Evolutionary conservation across 2,329 filamentous ascomycete species (phyloP).

Genomic region (Aspergillus neotritici): DNA sequence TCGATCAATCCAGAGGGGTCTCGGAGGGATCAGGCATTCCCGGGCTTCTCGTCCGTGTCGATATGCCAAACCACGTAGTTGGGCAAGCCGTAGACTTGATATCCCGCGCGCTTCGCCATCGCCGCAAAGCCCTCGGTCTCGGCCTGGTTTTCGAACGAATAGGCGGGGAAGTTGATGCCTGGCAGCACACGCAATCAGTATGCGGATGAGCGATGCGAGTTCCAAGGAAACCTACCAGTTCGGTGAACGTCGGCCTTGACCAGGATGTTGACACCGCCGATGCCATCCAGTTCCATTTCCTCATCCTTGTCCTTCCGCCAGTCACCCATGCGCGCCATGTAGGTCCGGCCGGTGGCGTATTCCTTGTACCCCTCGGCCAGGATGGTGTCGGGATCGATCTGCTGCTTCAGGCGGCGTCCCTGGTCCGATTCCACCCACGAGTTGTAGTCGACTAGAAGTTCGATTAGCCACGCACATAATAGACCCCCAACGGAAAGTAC

Average conservation of each 20-base stretch:
- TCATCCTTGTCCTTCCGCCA: slow-evolving; percentile 88
- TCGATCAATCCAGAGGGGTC: neutral
- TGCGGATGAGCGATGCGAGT: slow-evolving; percentile 4
- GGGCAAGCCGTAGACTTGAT: slow-evolving; percentile 82
- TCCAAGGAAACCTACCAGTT: slow-evolving; percentile 58
- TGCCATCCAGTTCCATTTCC: slow-evolving; percentile 87
- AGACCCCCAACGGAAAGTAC: slow-evolving; percentile 29
- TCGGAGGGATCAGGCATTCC: slow-evolving; percentile 49
- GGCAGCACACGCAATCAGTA: neutral
- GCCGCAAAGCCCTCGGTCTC: slow-evolving; percentile 98
- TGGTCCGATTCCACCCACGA: slow-evolving; percentile 95
- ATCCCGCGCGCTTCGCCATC: slow-evolving; percentile 95
- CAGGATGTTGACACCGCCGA: slow-evolving; percentile 94
- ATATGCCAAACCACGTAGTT: slow-evolving; percentile 99
- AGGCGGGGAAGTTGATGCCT: slow-evolving; percentile 97
- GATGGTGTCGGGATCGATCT: slow-evolving; percentile 71
- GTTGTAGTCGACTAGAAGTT: slow-evolving; percentile 83
- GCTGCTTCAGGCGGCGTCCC: slow-evolving; percentile 66
- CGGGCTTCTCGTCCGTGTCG: slow-evolving; percentile 89
- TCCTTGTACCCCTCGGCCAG: slow-evolving; percentile 94
- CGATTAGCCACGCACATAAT: slow-evolving; percentile 17
- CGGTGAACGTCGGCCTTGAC: slow-evolving; percentile 97
- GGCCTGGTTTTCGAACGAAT: slow-evolving; percentile 96
- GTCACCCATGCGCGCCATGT: slow-evolving; percentile 88
- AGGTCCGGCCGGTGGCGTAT: slow-evolving; percentile 80